These are phyloP conservation scores for Aspergillus unguis DNA, from an alignment of 2,329 filamentous ascomycete genomes.

Conservation along the genomic window DNA sequence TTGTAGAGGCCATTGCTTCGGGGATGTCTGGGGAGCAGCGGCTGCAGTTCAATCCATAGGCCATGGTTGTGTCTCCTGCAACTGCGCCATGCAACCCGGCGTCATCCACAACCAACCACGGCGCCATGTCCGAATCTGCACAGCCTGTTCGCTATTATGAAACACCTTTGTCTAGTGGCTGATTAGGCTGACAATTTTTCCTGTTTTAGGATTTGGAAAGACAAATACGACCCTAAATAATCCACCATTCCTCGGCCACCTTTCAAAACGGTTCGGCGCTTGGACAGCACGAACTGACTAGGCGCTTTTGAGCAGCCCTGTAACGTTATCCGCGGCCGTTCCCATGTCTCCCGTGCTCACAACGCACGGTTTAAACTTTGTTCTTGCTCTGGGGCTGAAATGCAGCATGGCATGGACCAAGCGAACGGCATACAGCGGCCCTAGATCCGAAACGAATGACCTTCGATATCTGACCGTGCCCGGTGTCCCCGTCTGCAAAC, in stretches of 20 bases:
- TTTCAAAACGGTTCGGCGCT: not conserved
- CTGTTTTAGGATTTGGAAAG: slow-evolving; percentile 84
- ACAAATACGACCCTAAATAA: slow-evolving; percentile 70
- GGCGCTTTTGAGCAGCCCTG: not conserved
- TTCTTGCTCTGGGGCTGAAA: slow-evolving; percentile 11
- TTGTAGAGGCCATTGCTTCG: slow-evolving; percentile 13
- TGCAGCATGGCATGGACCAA: not conserved
- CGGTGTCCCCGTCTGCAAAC: no score
- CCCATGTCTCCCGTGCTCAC: not conserved
- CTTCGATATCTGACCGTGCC: no score
- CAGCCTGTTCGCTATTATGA: not conserved
- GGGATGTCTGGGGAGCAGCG: slow-evolving; percentile 11
- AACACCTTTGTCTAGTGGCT: not conserved
- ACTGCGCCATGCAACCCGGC: slow-evolving; percentile 16
- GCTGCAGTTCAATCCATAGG: slow-evolving; percentile 22
- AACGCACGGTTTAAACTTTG: not conserved
- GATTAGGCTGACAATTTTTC: slow-evolving; percentile 21
- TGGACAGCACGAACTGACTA: not conserved
- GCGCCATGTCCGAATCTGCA: slow-evolving; percentile 5
- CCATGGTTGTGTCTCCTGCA: slow-evolving; percentile 13
- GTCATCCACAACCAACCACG: slow-evolving; percentile 21
- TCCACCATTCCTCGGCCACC: not conserved
- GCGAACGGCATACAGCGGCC: slow-evolving; percentile 6
- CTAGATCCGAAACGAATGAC: not conserved
- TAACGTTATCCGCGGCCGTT: not conserved